A percentile compares a stretch with the other conserved stretches of the same genome.
phyloP scores from a whole-genome alignment of 2,329 filamentous ascomycete species.

The Colletotrichum tanaceti region DNA sequence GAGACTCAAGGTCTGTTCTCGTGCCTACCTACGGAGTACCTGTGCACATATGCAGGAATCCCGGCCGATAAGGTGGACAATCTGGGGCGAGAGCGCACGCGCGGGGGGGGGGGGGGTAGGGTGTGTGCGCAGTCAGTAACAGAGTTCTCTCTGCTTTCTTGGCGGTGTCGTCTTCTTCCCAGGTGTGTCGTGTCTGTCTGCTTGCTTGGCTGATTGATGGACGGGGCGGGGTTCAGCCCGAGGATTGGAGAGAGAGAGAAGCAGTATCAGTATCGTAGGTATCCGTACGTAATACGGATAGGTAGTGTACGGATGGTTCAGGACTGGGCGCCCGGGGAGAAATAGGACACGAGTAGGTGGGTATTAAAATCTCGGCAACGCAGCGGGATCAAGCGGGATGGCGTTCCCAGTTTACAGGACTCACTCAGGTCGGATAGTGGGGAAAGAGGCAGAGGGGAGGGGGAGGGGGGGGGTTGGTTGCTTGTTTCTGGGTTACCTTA shows the following conservation, averaged over 20 bases:
- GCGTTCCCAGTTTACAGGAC: background rate
- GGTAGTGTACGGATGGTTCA: background rate
- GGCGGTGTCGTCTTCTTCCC: constrained; percentile 4
- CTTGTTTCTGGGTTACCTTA: background rate
- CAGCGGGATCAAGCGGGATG: constrained; percentile 9
- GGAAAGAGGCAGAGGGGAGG: too few relatives aligned
- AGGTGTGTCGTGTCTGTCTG: background rate
- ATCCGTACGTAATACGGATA: too few relatives aligned
- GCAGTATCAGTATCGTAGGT: too few relatives aligned
- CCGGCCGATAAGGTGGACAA: constrained; percentile 19
- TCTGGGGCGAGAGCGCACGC: constrained; percentile 4
- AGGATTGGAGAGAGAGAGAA: background rate
- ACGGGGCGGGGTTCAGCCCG: background rate
- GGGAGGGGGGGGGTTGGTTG: background rate
- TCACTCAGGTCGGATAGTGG: constrained; percentile 1
- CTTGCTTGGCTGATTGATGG: background rate
- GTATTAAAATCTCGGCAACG: constrained; percentile 7
- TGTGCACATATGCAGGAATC: constrained; percentile 37
- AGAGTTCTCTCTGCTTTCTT: constrained; percentile 4
- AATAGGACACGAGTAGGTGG: background rate
- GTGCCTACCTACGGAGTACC: too few relatives aligned
- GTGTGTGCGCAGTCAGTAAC: constrained; percentile 1
- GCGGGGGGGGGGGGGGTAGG: too few relatives aligned
- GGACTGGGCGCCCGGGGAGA: background rate
- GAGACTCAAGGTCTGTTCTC: constrained; percentile 34